Evolutionary conservation across 2,329 filamentous ascomycete genomes (phyloP).

Genomic region (Cordyceps farinosa): DNA sequence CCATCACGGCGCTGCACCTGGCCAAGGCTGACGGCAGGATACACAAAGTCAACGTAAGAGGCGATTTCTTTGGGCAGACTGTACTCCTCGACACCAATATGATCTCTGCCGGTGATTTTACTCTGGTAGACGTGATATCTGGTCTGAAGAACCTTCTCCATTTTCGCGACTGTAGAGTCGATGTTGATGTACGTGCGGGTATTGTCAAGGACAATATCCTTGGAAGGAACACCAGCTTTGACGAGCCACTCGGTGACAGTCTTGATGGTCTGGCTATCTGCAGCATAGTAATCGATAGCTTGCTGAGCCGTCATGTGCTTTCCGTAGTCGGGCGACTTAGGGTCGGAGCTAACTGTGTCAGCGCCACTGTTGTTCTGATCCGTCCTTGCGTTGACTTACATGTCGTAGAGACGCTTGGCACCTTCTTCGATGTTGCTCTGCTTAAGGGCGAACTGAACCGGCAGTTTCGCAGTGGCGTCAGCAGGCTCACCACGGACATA

Average conservation of each 20-base stretch:
- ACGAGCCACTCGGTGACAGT: conserved; percentile 51
- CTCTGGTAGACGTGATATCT: conserved; percentile 51
- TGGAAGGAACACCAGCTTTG: conserved; percentile 44
- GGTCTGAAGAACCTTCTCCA: conserved; percentile 49
- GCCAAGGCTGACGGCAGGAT: conserved; percentile 38
- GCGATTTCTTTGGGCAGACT: conserved; percentile 35
- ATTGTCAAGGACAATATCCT: conserved; percentile 46
- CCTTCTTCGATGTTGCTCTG: conserved; percentile 42
- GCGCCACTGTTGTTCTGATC: background rate
- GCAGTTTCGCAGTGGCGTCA: conserved; percentile 23
- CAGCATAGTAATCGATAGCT: conserved; percentile 41
- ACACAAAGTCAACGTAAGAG: conserved; percentile 38
- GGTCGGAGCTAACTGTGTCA: conserved; percentile 30
- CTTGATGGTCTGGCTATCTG: conserved; percentile 41
- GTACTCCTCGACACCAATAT: conserved; percentile 39
- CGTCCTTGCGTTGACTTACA: conserved; percentile 22
- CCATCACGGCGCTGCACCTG: conserved; percentile 16
- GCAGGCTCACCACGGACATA: conserved; percentile 17
- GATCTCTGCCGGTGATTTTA: conserved; percentile 27
- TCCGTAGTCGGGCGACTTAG: conserved; percentile 41
- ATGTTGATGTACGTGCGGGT: conserved; percentile 42
- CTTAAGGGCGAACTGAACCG: conserved; percentile 40
- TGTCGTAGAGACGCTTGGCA: conserved; percentile 39
- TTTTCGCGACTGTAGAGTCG: conserved; percentile 22
- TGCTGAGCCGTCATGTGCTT: conserved; percentile 44